These are phyloP conservation scores for Lolium perenne DNA, from an alignment of 176 grass and related monocot genomes.

Conservation along the genomic window DNA sequence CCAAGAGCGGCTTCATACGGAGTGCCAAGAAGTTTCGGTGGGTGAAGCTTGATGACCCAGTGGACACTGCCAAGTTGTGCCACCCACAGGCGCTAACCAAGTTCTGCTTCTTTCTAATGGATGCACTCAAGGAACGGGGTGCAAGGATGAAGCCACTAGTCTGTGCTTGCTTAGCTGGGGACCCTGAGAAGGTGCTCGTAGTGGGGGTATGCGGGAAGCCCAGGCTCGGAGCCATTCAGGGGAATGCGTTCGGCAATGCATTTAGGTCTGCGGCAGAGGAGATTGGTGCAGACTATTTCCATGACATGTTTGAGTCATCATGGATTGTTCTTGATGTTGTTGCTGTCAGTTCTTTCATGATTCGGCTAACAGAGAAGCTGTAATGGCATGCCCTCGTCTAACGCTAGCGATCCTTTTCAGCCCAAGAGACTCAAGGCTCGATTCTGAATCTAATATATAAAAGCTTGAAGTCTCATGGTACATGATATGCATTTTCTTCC, in stretches of 20 bases:
- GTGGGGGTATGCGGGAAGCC: slow-evolving; percentile 81
- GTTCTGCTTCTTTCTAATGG: slow-evolving; percentile 88
- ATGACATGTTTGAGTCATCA: slow-evolving; percentile 91
- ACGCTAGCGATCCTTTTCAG: slow-evolving; percentile 23
- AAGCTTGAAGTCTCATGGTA: slow-evolving; percentile 14
- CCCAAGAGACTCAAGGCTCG: slow-evolving; percentile 8
- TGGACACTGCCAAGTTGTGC: slow-evolving; percentile 64
- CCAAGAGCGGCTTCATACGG: slow-evolving; percentile 80
- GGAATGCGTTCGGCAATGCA: slow-evolving; percentile 76
- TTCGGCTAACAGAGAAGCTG: slow-evolving; percentile 79
- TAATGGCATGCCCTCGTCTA: slow-evolving; percentile 43
- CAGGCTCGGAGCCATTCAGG: slow-evolving; percentile 79
- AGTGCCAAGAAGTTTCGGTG: slow-evolving; percentile 85
- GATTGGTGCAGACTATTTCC: slow-evolving; percentile 69
- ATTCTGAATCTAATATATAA: slow-evolving; percentile 32
- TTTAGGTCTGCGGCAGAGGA: slow-evolving; percentile 72
- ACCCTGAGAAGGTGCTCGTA: slow-evolving; percentile 68
- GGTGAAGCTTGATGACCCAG: slow-evolving; percentile 86
- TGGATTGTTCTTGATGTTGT: slow-evolving; percentile 81
- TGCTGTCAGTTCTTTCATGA: slow-evolving; percentile 84
- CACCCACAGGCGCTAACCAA: slow-evolving; percentile 88
- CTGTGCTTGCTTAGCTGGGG: slow-evolving; percentile 68
- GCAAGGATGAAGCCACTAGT: slow-evolving; percentile 85
- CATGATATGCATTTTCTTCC: slow-evolving; percentile 21
- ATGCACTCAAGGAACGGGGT: slow-evolving; percentile 81